These are phyloP conservation scores for Phytophthora colocasiae DNA, from an alignment of 352 stramenopile genomes.

Conservation along the genomic window DNA sequence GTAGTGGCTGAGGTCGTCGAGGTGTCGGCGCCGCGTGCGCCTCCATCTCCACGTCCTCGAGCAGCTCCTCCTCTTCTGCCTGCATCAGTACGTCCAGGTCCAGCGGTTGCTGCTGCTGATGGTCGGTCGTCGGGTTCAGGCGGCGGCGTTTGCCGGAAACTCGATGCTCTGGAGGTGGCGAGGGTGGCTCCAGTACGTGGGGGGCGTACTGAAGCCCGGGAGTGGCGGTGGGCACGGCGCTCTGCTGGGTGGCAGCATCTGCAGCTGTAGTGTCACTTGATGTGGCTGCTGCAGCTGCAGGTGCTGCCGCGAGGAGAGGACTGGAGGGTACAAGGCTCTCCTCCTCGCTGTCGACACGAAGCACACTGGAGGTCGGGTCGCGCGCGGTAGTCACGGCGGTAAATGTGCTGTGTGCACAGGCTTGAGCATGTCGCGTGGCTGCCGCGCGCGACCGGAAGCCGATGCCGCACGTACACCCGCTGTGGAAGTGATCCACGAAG, in stretches of 20 bases:
- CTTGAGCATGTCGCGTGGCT: background rate
- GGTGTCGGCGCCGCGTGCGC: too few species aligned
- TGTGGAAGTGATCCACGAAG: slow-evolving; percentile 9
- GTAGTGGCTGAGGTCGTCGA: too few species aligned
- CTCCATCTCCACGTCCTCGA: background rate
- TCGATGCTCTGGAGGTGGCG: too few species aligned
- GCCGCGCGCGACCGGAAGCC: slow-evolving; percentile 1
- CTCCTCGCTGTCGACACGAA: background rate
- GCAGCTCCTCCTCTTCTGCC: background rate
- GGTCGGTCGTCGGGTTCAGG: background rate
- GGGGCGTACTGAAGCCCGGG: background rate
- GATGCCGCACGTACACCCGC: slow-evolving; percentile 8
- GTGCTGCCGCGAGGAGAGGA: background rate
- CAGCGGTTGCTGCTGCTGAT: too few species aligned
- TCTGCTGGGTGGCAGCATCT: background rate
- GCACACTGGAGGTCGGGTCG: background rate
- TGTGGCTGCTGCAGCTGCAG: background rate
- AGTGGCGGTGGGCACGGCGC: background rate
- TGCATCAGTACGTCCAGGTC: background rate
- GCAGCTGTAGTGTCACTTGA: background rate
- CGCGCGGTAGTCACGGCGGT: background rate
- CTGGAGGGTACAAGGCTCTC: too few species aligned
- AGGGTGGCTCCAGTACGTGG: too few species aligned
- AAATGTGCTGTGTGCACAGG: background rate
- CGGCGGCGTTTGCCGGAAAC: background rate